phyloP scores from a whole-genome alignment of 2,329 filamentous ascomycete species.

The Clarireedia homoeocarpa region DNA sequence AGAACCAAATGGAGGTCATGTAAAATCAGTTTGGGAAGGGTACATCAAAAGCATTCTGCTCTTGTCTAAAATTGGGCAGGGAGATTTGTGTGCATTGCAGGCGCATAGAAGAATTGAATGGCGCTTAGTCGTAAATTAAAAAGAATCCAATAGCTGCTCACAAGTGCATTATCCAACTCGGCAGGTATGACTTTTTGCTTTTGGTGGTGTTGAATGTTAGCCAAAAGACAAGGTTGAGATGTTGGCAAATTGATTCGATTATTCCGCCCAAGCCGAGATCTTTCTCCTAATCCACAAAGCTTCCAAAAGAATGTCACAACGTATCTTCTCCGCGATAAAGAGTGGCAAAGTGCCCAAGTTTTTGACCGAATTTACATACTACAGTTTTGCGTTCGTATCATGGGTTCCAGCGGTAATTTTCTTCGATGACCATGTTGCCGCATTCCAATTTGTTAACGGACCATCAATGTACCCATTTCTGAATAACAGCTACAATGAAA shows the following conservation, averaged over 20 bases:
- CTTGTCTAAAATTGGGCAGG: conserved; percentile 1
- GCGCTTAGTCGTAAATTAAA: background rate
- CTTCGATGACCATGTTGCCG: conserved; percentile 53
- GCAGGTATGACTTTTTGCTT: too few relatives aligned
- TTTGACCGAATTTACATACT: conserved; percentile 32
- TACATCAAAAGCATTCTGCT: conserved; percentile 16
- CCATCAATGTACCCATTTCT: conserved; percentile 72
- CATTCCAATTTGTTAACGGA: conserved; percentile 50
- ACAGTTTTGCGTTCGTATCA: conserved; percentile 45
- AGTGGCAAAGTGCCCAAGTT: conserved; percentile 11
- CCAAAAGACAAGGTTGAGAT: background rate
- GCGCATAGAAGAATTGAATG: conserved; percentile 19
- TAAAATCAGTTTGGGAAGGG: conserved; percentile 26
- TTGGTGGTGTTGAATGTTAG: background rate
- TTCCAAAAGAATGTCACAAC: conserved; percentile 4
- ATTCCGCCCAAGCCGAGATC: background rate
- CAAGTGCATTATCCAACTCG: too few relatives aligned
- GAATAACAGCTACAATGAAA: conserved; percentile 57
- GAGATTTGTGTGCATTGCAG: conserved; percentile 25
- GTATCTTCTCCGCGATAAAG: conserved; percentile 17
- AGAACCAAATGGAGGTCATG: conserved; percentile 59
- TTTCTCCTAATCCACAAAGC: background rate
- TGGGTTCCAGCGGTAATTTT: conserved; percentile 56
- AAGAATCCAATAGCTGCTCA: background rate
- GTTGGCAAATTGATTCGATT: background rate